phyloP scores from a whole-genome alignment of 768 basidiomycete species.

The Lepiota venenata region DNA sequence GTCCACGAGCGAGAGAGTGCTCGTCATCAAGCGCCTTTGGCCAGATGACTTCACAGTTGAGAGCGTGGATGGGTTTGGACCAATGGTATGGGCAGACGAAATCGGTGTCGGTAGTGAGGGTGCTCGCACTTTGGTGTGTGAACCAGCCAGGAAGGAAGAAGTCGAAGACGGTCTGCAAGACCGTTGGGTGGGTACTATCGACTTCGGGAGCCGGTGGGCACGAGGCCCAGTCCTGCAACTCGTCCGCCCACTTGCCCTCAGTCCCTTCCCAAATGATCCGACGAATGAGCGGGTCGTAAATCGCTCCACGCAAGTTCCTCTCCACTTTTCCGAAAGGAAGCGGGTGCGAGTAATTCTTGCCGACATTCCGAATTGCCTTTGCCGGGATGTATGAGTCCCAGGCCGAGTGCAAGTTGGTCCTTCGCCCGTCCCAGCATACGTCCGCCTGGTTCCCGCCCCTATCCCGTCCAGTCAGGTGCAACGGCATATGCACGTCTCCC shows the following conservation, averaged over 20 bases:
- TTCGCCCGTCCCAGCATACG: constrained; percentile 68
- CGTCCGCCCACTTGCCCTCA: constrained; percentile 5
- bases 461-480: constrained; percentile 87
- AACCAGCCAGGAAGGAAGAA: constrained; percentile 10
- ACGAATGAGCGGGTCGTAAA: constrained; percentile 82
- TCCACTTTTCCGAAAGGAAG: constrained; percentile 58
- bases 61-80: constrained; percentile 65
- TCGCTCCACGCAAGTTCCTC: constrained; percentile 63
- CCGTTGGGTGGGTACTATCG: background rate
- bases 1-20: constrained; percentile 8
- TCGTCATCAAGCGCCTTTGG: constrained; percentile 58
- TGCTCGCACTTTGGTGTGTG: constrained; percentile 17
- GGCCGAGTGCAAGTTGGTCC: constrained; percentile 79
- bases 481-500: constrained; percentile 91
- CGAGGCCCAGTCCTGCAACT: constrained; percentile 7
- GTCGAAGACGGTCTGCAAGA: background rate
- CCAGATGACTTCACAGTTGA: constrained; percentile 86
- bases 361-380: constrained; percentile 71
- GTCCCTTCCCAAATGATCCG: constrained; percentile 5
- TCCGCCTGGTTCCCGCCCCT: constrained; percentile 83
- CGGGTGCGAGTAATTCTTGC: constrained; percentile 72
- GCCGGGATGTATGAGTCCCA: constrained; percentile 88
- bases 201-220: constrained; percentile 7
- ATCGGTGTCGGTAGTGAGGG: constrained; percentile 23
- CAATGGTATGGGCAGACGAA: constrained; percentile 76